These are phyloP conservation scores for Scutellaria minor DNA, from an alignment of 257 asterid species.

Conservation along the genomic window DNA sequence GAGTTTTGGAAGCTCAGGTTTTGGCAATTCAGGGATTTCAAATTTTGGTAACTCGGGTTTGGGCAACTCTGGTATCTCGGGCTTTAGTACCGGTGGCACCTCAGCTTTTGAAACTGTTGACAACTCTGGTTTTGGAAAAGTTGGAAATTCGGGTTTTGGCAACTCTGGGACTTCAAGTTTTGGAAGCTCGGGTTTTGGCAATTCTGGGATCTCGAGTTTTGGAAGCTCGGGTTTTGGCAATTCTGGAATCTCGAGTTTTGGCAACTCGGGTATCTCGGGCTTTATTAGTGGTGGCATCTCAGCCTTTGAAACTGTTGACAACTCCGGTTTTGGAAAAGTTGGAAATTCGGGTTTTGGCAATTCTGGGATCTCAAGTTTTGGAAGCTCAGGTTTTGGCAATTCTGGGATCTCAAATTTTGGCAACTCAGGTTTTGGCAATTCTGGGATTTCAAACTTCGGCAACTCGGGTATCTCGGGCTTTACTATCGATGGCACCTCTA, in stretches of 20 bases:
- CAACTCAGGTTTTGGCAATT: background rate
- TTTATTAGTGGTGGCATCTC: conserved; percentile 17
- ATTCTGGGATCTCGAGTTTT: background rate
- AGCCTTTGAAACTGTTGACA: background rate
- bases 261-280: conserved; percentile 13
- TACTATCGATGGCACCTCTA: background rate
- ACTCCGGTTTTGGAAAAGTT: background rate
- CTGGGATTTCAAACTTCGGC: background rate
- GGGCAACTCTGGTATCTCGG: background rate
- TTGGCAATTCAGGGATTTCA: background rate
- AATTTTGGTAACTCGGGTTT: background rate
- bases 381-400: conserved; percentile 28
- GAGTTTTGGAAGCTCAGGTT: too few species aligned
- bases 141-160: conserved; percentile 27
- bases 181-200: conserved; percentile 26
- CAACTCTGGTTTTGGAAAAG: background rate
- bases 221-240: background rate
- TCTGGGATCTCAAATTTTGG: conserved; percentile 8
- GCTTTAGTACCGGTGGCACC: conserved; percentile 17
- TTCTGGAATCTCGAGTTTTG: background rate
- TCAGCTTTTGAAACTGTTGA: background rate
- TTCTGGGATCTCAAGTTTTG: conserved; percentile 24
- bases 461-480: background rate
- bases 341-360: conserved; percentile 28
- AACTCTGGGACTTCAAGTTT: conserved; percentile 23